A percentile compares a stretch with the other conserved stretches of the same genome.
phyloP scores from a whole-genome alignment of 1,284 basidiomycete genomes.

The Marasmius tenuissimus region DNA sequence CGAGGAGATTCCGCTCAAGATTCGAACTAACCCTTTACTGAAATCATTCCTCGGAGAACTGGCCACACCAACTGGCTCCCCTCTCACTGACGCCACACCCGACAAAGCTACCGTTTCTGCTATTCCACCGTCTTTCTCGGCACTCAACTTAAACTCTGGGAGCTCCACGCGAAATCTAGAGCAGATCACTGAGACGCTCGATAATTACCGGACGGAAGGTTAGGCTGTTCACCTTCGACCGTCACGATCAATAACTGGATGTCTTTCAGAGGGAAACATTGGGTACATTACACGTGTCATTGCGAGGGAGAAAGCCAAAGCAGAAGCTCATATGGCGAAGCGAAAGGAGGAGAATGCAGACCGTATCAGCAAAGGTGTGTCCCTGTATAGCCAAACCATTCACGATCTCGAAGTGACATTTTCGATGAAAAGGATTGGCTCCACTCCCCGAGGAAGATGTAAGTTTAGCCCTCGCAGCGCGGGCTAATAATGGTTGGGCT shows the following conservation, averaged over 20 bases:
- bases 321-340: conserved; percentile 80
- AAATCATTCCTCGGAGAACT: conserved; percentile 83
- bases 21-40: conserved; percentile 86
- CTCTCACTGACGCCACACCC: conserved; percentile 36
- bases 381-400: conserved; percentile 88
- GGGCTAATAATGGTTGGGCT: too few relatives aligned
- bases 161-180: conserved; percentile 72
- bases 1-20: conserved; percentile 85
- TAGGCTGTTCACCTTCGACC: background rate
- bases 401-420: conserved; percentile 14
- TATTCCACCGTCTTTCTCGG: conserved; percentile 55
- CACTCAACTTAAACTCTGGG: conserved; percentile 58
- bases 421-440: conserved; percentile 72
- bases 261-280: conserved; percentile 69
- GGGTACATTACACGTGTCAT: conserved; percentile 93
- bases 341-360: conserved; percentile 89
- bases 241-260: background rate
- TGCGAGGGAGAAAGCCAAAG: conserved; percentile 82
- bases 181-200: conserved; percentile 82
- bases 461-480: conserved; percentile 16
- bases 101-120: conserved; percentile 36
- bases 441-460: conserved; percentile 89
- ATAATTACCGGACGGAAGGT: conserved; percentile 83
- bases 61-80: conserved; percentile 39
- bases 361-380: conserved; percentile 80